These are phyloP conservation scores for Yamadazyma siamensis DNA, from an alignment of 1,139 yeast species.

Conservation along the genomic window DNA sequence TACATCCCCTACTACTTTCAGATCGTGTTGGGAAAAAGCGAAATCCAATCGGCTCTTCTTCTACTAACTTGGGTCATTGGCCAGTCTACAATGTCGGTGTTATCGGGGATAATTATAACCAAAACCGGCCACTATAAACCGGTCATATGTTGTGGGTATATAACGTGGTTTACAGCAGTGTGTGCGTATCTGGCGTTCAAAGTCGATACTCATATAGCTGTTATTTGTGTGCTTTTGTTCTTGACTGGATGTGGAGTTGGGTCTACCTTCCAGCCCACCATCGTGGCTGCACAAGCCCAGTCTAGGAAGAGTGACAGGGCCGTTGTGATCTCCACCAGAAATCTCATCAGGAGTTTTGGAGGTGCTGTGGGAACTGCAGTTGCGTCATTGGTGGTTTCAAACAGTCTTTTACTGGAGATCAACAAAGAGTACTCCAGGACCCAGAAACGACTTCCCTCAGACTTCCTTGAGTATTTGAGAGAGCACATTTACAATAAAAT, in stretches of 20 bases:
- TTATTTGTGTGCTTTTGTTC: conserved; percentile 31
- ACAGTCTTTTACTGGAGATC: conserved; percentile 12
- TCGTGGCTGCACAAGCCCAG: conserved; percentile 56
- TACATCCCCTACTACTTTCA: conserved; percentile 52
- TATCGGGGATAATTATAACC: conserved; percentile 44
- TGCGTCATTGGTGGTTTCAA: conserved; percentile 23
- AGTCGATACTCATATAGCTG: conserved; percentile 27
- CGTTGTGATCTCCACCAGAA: conserved; percentile 52
- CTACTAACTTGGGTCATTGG: conserved; percentile 41
- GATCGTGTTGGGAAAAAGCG: conserved; percentile 40
- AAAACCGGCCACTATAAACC: conserved; percentile 40
- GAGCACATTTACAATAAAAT: conserved; percentile 30
- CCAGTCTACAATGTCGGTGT: conserved; percentile 37
- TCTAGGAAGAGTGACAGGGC: conserved; percentile 50
- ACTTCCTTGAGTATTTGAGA: conserved; percentile 20
- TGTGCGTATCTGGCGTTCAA: conserved; percentile 36
- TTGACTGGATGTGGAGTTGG: conserved; percentile 46
- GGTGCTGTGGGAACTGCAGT: conserved; percentile 41
- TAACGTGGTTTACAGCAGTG: conserved; percentile 40
- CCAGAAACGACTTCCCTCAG: conserved; percentile 10
- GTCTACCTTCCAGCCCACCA: conserved; percentile 32
- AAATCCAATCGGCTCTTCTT: conserved; percentile 37
- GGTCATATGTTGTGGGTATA: conserved; percentile 40
- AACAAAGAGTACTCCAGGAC: too few relatives aligned
- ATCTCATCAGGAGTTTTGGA: conserved; percentile 51